phyloP scores from a whole-genome alignment of 2,329 filamentous ascomycete genomes.

The Emmonsia crescens region DNA sequence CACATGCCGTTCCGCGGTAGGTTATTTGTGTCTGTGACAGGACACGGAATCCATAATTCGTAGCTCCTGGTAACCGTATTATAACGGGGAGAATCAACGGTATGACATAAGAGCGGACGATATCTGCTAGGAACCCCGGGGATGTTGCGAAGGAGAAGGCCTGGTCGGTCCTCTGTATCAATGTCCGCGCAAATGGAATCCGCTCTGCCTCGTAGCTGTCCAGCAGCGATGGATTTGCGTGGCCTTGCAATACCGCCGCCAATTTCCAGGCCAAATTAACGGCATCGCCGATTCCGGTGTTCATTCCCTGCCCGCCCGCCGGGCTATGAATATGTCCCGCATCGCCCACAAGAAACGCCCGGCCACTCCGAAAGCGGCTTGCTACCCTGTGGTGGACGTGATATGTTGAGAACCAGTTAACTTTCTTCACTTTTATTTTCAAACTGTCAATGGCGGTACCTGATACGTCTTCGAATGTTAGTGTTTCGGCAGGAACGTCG shows the following conservation, averaged over 20 bases:
- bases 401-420: conserved; percentile 37
- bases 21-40: conserved; percentile 35
- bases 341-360: conserved; percentile 47
- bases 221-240: conserved; percentile 32
- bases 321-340: conserved; percentile 48
- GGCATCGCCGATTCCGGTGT: conserved; percentile 45
- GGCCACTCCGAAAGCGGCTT: conserved; percentile 34
- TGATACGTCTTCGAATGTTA: conserved; percentile 23
- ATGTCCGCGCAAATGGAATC: conserved; percentile 35
- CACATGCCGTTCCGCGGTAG: conserved; percentile 33
- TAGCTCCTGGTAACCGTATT: conserved; percentile 15
- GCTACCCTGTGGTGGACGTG: conserved; percentile 36
- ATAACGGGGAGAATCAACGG: conserved; percentile 25
- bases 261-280: conserved; percentile 46
- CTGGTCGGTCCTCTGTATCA: conserved; percentile 35
- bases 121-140: conserved; percentile 32
- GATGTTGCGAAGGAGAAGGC: conserved; percentile 32
- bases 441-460: conserved; percentile 11
- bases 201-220: conserved; percentile 41
- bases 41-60: conserved; percentile 22
- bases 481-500: conserved; percentile 1
- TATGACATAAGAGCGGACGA: conserved; percentile 29
- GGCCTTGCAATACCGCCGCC: conserved; percentile 33
- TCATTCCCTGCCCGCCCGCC: conserved; percentile 49
- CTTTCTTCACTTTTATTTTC: conserved; percentile 18